Evolutionary conservation across 1,284 basidiomycete genomes (phyloP).

Genomic region (Xanthoconium separans): DNA sequence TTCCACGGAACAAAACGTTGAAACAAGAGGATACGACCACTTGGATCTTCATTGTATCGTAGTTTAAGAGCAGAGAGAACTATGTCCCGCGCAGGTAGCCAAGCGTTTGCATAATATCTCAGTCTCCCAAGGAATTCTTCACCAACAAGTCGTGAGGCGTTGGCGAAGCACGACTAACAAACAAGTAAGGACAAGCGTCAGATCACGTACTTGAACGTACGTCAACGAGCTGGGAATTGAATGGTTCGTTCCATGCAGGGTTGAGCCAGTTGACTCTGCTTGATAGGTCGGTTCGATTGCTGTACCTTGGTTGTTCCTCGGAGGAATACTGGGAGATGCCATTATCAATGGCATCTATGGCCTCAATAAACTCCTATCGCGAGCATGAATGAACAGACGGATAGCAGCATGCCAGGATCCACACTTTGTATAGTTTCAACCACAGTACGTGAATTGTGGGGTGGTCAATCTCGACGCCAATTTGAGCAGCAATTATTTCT

Average conservation of each 20-base stretch:
- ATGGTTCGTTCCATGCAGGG: constrained; percentile 86
- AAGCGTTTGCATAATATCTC: constrained; percentile 83
- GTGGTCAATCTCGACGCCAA: constrained; percentile 54
- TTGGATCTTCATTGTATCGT: constrained; percentile 66
- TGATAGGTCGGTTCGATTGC: constrained; percentile 77
- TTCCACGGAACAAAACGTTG: constrained; percentile 87
- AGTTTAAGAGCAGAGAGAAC: constrained; percentile 67
- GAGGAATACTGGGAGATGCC: constrained; percentile 79
- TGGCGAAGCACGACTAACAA: constrained; percentile 66
- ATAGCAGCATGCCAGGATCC: neutral
- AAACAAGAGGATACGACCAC: constrained; percentile 81
- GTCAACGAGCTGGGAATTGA: constrained; percentile 63
- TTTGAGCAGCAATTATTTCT: constrained; percentile 75
- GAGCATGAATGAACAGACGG: constrained; percentile 5
- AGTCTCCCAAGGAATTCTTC: constrained; percentile 83
- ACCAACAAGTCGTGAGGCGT: constrained; percentile 84
- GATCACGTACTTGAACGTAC: constrained; percentile 39
- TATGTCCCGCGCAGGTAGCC: constrained; percentile 90
- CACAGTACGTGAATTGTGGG: constrained; percentile 73
- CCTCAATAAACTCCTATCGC: constrained; percentile 85
- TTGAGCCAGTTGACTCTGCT: constrained; percentile 82
- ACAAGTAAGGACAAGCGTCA: constrained; percentile 4
- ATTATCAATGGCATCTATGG: constrained; percentile 95
- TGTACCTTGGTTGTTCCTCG: constrained; percentile 68
- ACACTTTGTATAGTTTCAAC: constrained; percentile 89